Conservation (phyloP, 768 basidiomycete genomes). For the Suillus plorans region DNA sequence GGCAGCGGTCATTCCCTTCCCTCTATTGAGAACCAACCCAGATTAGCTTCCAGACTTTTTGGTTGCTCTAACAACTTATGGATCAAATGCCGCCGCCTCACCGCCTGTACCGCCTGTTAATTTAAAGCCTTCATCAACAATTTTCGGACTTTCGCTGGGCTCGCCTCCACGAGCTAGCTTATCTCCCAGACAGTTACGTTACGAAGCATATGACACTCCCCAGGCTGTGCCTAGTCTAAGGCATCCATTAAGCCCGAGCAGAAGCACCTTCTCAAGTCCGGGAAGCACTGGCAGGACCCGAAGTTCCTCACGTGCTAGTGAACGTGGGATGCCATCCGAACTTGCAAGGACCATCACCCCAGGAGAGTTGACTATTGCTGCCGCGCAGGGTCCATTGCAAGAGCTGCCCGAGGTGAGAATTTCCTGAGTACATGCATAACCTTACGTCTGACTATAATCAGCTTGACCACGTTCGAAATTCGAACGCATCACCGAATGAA, state of each 20-base stretch:
- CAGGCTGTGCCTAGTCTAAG: conserved; percentile 47
- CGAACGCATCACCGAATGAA: conserved; percentile 10
- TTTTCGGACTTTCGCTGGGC: conserved; percentile 16
- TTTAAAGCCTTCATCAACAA: conserved; percentile 12
- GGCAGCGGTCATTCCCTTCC: conserved; percentile 18
- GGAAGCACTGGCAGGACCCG: conserved; percentile 25
- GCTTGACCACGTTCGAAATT: not conserved
- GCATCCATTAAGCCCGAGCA: conserved; percentile 29
- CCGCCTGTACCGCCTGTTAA: conserved; percentile 8
- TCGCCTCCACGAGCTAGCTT: conserved; percentile 27
- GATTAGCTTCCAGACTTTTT: conserved; percentile 73
- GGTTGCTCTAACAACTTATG: conserved; percentile 43
- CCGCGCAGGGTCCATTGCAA: conserved; percentile 17
- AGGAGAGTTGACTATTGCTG: conserved; percentile 30
- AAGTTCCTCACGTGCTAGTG: conserved; percentile 30
- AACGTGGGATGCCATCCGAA: conserved; percentile 22
- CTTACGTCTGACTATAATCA: conserved; percentile 6
- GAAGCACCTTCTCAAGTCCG: conserved; percentile 37
- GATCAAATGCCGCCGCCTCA: conserved; percentile 15
- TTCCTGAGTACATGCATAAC: not conserved
- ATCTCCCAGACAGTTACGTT: conserved; percentile 56
- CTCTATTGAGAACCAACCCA: conserved; percentile 8
- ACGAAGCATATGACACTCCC: conserved; percentile 69
- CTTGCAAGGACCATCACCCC: conserved; percentile 30
- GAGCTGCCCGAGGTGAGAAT: conserved; percentile 17